phyloP scores from a whole-genome alignment of 192 early-diverging fungal species.

The Backusella parvicylindrica region DNA sequence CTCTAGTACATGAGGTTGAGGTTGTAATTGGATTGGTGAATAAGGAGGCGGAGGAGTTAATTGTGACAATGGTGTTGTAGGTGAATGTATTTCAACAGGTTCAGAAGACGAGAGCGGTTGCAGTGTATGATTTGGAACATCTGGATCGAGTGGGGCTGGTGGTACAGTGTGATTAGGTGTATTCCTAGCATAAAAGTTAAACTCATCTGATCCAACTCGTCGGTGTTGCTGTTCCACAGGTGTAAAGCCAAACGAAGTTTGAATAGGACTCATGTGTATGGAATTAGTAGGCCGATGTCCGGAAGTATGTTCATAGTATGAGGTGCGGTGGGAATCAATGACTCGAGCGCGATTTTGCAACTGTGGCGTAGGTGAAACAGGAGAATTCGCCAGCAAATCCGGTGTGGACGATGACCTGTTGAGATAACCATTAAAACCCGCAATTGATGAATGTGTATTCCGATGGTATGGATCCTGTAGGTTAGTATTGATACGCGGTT shows the following conservation, averaged over 20 bases:
- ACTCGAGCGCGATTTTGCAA: background rate
- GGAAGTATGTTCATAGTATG: conserved; percentile 5
- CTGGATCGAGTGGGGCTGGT: background rate
- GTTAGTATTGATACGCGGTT: background rate
- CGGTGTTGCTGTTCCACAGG: background rate
- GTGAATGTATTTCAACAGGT: background rate
- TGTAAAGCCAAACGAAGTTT: background rate
- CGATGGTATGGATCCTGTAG: conserved; percentile 3
- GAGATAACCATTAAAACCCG: background rate
- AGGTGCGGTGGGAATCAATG: background rate
- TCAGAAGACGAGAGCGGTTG: background rate
- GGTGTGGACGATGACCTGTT: conserved; percentile 28
- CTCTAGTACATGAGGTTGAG: background rate
- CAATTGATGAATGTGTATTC: background rate
- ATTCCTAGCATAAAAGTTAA: background rate
- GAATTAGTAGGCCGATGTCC: background rate
- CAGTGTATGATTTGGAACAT: conserved; percentile 1
- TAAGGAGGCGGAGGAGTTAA: background rate
- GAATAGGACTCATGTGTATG: background rate
- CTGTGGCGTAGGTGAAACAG: background rate
- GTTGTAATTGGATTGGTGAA: background rate
- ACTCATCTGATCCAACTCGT: conserved; percentile 8
- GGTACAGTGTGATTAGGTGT: background rate
- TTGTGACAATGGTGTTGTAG: background rate
- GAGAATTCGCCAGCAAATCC: conserved; percentile 7